Evolutionary conservation across 2,329 filamentous ascomycete species (phyloP), one percentile per base, ranked within the genome.

Genomic region (Rugonectria rugulosa): DNA sequence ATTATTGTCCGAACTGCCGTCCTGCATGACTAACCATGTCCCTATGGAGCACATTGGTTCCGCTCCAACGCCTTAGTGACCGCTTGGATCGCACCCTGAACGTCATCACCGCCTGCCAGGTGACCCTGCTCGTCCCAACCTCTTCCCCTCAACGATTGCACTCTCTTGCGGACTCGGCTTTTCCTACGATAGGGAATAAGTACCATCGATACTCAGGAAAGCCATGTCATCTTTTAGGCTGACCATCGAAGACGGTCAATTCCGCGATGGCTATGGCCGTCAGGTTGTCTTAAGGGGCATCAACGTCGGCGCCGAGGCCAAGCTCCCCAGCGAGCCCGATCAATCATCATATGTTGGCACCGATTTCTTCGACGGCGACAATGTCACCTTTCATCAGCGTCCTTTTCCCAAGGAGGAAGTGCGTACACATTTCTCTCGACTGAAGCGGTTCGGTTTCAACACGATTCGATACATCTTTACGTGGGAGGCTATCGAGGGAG

Each of bases 401-500:
- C 95, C 95, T 0, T 99, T 99, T 65, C 80, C 88, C 4, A 82
- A 91, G 42, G 86, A 91, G 44, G 91, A 97, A 63, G 92, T 95
- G 1, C 88, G 91, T 67, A 80, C 84, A 14, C 95, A 99, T 73
- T 97, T 99, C 73, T 84, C 90, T 11, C 85, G 93, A 37, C 76
- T 99, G 62, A 91, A 89, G 67, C 88, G 89, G 68, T 97, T 89
- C 80, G 95, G 95, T 12, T 99, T 96, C 81, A 99, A 98, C 74
- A 93, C 91, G 1, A 93, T 99, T 64, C 86, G 95, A 70, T 99
- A 99, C 74, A 81, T 99, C 65, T 99, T 98, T 72, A 98, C 95
- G 0, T 99, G 95, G 95, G 95, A 99, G 75, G 94, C 95, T n/a
- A 90, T 99, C 71, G 95, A 99, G 75, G 90, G 95, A 55, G 88